Conservation (phyloP, 2,329 filamentous ascomycete genomes). For the Dactylellina leptospora region DNA sequence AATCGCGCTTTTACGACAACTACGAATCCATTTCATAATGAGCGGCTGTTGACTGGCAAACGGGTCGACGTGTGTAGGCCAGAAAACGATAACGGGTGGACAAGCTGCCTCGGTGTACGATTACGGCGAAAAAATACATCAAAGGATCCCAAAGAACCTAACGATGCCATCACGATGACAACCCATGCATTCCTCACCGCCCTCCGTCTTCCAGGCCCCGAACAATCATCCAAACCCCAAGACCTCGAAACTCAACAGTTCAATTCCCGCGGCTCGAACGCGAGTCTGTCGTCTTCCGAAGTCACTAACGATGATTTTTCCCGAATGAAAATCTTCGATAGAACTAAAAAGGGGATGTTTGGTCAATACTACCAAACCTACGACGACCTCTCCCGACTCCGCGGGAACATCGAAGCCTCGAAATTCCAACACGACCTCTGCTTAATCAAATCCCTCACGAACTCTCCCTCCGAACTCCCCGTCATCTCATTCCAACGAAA, state of each 20-base stretch:
- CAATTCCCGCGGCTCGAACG: constrained; percentile 20
- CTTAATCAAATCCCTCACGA: constrained; percentile 27
- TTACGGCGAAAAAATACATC: constrained; percentile 34
- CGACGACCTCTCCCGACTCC: constrained; percentile 21
- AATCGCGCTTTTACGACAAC: constrained; percentile 37
- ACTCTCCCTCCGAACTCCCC: constrained; percentile 37
- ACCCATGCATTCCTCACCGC: constrained; percentile 51
- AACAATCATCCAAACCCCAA: too few relatives aligned
- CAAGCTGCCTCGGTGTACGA: constrained; percentile 40
- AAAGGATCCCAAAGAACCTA: constrained; percentile 12
- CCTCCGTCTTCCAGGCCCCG: constrained; percentile 31
- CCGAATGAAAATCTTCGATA: constrained; percentile 30
- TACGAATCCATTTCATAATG: constrained; percentile 27
- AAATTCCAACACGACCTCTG: constrained; percentile 45
- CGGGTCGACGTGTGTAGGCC: constrained; percentile 37
- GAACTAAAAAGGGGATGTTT: constrained; percentile 22
- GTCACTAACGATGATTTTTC: constrained; percentile 41
- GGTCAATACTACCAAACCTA: constrained; percentile 41
- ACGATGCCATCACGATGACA: constrained; percentile 48
- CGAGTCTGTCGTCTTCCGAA: constrained; percentile 16
- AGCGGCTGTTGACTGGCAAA: constrained; percentile 40
- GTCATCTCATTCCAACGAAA: constrained; percentile 47
- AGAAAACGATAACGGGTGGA: constrained; percentile 29
- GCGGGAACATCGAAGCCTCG: constrained; percentile 31
- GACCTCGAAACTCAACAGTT: neutral